phyloP scores from a whole-genome alignment of 192 early-diverging fungal genomes.

The Podila epicladia region DNA sequence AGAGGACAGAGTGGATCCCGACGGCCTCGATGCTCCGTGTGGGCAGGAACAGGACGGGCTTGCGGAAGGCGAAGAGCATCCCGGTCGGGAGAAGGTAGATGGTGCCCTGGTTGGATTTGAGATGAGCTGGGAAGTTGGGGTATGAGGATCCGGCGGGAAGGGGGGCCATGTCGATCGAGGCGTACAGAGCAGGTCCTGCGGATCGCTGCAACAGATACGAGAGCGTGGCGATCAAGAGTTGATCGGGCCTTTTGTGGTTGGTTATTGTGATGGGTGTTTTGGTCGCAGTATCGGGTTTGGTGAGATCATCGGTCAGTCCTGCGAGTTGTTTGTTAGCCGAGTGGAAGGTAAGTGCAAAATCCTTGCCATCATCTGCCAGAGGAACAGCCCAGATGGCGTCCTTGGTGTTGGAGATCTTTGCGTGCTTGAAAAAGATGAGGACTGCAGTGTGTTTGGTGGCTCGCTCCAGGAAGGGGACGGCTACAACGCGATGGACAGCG shows the following conservation, averaged over 20 bases:
- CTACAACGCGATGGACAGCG: slow-evolving; percentile 14
- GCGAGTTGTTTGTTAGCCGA: slow-evolving; percentile 9
- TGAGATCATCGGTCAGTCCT: slow-evolving; percentile 20
- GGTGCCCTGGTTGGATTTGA: slow-evolving; percentile 44
- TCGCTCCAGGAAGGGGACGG: slow-evolving; percentile 43
- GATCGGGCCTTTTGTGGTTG: slow-evolving; percentile 30
- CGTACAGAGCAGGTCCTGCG: neutral
- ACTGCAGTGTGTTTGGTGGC: slow-evolving; percentile 35
- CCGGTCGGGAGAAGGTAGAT: slow-evolving; percentile 44
- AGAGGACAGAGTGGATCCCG: slow-evolving; percentile 28
- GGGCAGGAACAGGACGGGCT: slow-evolving; percentile 34
- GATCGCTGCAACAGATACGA: slow-evolving; percentile 12
- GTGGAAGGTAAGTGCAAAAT: slow-evolving; percentile 19
- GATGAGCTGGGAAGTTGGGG: slow-evolving; percentile 35
- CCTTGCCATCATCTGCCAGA: slow-evolving; percentile 37
- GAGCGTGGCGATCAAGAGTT: slow-evolving; percentile 15
- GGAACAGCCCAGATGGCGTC: slow-evolving; percentile 45
- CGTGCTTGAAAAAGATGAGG: slow-evolving; percentile 34
- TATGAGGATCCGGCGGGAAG: slow-evolving; percentile 9
- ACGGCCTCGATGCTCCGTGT: slow-evolving; percentile 23
- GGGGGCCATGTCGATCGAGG: slow-evolving; percentile 9
- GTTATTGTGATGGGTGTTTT: slow-evolving; percentile 10
- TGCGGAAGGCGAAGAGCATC: slow-evolving; percentile 41
- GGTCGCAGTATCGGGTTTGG: neutral
- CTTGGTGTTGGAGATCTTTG: slow-evolving; percentile 9